phyloP scores from a whole-genome alignment of 1,284 basidiomycete species.

The Ustilago sp. region DNA sequence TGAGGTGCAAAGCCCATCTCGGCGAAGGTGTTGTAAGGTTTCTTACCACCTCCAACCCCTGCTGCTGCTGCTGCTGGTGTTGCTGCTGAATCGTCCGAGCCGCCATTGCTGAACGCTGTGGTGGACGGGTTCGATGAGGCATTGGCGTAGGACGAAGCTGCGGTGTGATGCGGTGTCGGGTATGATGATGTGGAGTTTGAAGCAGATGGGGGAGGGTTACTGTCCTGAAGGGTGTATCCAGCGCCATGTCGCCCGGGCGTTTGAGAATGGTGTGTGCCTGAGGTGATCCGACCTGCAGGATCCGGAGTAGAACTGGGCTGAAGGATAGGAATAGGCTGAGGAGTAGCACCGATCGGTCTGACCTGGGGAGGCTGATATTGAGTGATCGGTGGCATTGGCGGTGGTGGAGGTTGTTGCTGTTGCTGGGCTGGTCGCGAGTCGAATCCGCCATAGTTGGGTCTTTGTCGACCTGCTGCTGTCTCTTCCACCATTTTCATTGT shows the following conservation, averaged over 20 bases:
- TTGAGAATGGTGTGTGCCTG: constrained; percentile 18
- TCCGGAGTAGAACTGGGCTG: not conserved
- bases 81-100: constrained; percentile 5
- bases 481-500: constrained; percentile 64
- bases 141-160: not conserved
- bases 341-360: not conserved
- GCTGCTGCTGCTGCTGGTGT: constrained; percentile 5
- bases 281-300: constrained; percentile 19
- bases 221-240: constrained; percentile 19
- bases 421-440: not conserved
- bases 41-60: constrained; percentile 54
- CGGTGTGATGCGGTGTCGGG: not conserved
- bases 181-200: not conserved
- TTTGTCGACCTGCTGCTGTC: constrained; percentile 33
- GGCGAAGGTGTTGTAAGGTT: constrained; percentile 81
- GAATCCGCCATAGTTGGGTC: constrained; percentile 29
- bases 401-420: not conserved
- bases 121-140: constrained; percentile 13
- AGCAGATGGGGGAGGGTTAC: constrained; percentile 1
- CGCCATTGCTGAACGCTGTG: constrained; percentile 12
- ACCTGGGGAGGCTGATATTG: not conserved
- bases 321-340: not conserved
- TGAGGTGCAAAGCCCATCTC: constrained; percentile 88
- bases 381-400: not conserved
- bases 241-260: constrained; percentile 14